Conservation (phyloP, 768 basidiomycete species). For the Gymnopilus junonius region DNA sequence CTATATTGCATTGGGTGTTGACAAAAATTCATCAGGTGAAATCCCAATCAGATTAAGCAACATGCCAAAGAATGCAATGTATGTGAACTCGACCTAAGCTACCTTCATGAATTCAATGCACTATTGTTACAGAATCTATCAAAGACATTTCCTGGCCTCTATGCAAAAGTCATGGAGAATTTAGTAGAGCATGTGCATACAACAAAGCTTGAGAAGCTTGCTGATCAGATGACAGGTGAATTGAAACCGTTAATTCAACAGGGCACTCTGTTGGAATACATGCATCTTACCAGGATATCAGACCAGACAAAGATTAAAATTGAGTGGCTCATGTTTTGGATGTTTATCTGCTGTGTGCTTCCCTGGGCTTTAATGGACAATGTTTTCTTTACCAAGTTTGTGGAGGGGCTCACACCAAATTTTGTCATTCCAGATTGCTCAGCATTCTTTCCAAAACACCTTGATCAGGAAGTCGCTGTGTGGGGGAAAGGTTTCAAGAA, state of each 20-base stretch:
- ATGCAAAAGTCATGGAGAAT: not conserved
- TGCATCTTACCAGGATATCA: no score
- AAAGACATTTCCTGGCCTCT: not conserved
- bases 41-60: no score
- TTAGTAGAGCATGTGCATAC: conserved; percentile 9
- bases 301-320: conserved; percentile 8
- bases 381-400: conserved; percentile 16
- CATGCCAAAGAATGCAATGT: no score
- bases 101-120: no score
- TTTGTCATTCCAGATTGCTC: conserved; percentile 24
- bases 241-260: no score
- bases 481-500: conserved; percentile 11
- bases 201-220: not conserved
- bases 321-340: conserved; percentile 18
- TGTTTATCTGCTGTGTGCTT: conserved; percentile 26
- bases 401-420: not conserved
- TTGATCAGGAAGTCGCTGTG: conserved; percentile 21
- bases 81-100: no score
- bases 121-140: no score
- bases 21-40: no score
- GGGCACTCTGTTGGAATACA: no score
- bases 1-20: no score
- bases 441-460: conserved; percentile 21
- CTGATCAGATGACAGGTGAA: no score
- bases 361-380: conserved; percentile 22